A percentile compares a stretch with the other conserved stretches of the same genome.
These are phyloP conservation scores for Scedosporium boydii DNA, from an alignment of 2,329 filamentous ascomycete genomes.

Conservation along the genomic window DNA sequence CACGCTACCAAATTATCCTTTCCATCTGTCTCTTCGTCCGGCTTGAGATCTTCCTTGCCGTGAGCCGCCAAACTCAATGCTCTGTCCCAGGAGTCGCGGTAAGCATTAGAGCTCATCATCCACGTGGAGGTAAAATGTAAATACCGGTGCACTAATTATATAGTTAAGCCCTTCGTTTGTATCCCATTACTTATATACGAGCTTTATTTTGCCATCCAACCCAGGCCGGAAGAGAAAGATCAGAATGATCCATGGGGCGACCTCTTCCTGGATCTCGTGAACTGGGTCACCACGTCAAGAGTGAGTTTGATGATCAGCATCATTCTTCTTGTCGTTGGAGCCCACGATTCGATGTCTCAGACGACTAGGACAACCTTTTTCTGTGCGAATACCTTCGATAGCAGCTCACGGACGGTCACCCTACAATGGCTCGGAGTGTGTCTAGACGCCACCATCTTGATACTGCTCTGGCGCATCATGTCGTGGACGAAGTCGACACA, in stretches of 20 bases:
- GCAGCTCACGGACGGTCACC: constrained; percentile 22
- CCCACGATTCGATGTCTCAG: constrained; percentile 29
- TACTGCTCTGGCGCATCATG: constrained; percentile 42
- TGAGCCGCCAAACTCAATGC: constrained; percentile 40
- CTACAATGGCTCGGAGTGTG: constrained; percentile 34
- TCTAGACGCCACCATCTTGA: constrained; percentile 35
- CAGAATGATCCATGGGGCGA: constrained; percentile 39
- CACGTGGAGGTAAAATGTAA: too few species aligned
- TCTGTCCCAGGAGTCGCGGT: constrained; percentile 38
- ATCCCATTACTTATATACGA: constrained; percentile 8
- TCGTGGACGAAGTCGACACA: constrained; percentile 40
- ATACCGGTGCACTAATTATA: too few species aligned
- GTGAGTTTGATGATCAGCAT: constrained; percentile 21
- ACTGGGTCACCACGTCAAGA: constrained; percentile 35
- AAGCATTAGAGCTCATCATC: neutral
- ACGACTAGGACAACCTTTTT: constrained; percentile 38
- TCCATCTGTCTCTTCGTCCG: constrained; percentile 35
- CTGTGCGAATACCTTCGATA: constrained; percentile 35
- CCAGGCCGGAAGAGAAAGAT: constrained; percentile 14
- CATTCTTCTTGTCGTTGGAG: constrained; percentile 30
- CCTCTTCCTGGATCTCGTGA: constrained; percentile 34
- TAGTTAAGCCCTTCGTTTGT: neutral
- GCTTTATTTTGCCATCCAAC: neutral
- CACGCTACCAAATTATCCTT: constrained; percentile 34
- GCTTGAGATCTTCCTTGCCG: constrained; percentile 36